Percentiles rank a stretch among this genome's conserved stretches.
Conservation (phyloP, 495 filamentous ascomycete genomes). For the Aspergillus sparsus region DNA sequence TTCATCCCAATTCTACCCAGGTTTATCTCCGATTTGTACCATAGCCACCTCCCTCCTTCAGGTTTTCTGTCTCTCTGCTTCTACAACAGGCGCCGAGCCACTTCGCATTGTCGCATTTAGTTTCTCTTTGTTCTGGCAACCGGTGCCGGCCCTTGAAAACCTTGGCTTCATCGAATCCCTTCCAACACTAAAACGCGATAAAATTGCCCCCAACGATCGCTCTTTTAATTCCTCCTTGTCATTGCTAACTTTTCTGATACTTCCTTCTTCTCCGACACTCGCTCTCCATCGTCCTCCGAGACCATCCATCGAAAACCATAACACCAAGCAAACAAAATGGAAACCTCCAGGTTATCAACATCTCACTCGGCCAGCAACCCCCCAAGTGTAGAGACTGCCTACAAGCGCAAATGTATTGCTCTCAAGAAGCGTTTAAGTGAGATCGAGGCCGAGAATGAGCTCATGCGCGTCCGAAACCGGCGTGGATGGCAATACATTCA, state of each 20-base stretch:
- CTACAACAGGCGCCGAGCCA: no score
- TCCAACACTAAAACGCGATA: neutral
- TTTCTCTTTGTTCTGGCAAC: neutral
- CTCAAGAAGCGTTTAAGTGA: constrained; percentile 88
- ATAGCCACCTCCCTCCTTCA: no score
- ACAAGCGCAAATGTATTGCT: constrained; percentile 95
- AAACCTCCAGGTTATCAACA: constrained; percentile 27
- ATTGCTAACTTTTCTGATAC: neutral
- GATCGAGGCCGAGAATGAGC: constrained; percentile 85
- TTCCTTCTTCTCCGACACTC: neutral
- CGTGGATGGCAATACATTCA: constrained; percentile 80
- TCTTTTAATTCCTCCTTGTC: neutral
- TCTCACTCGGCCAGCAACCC: constrained; percentile 51
- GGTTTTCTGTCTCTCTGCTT: no score
- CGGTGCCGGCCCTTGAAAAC: neutral
- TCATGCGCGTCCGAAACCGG: constrained; percentile 71
- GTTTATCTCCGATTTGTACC: no score
- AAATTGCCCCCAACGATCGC: neutral
- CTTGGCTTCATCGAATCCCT: neutral
- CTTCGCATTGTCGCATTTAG: no score
- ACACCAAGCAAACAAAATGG: constrained; percentile 4
- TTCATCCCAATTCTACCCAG: neutral
- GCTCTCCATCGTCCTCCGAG: constrained; percentile 1
- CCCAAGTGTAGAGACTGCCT: constrained; percentile 92
- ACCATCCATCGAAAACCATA: neutral